Evolutionary conservation across 352 stramenopile species (phyloP), one percentile per base, ranked within the genome.

Genomic region (Peronospora belbahrii): DNA sequence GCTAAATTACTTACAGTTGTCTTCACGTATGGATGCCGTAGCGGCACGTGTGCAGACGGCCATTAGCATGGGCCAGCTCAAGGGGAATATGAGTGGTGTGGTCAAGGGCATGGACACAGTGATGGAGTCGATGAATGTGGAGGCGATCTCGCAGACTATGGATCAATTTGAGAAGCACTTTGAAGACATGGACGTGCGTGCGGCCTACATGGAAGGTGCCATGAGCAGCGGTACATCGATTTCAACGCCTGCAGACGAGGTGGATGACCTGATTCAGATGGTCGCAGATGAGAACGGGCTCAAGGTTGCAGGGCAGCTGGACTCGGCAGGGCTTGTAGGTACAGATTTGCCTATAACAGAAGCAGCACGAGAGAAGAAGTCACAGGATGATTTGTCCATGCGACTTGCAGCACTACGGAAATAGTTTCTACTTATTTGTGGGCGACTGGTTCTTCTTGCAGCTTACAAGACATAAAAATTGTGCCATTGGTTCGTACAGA

Each of bases 161-260:
- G 95, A 99, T 53, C 91, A 98, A 66, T 99, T 99, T 62, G 96
- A 99, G 65, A 82, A 96, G 61, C 95, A 99, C 71, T 99, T 98
- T 75, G 96, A 99, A 61, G 93, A 98, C 69, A 90, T 99, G 69
- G 96, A 99, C 70, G 95, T 99, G 28, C 95, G 96, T 33, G 81
- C 92, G 6, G 92, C 89, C 27, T 99, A 98, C 71, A 98, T 99
- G 96, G 95, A 98, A 50, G 78, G 89, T 41, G 87, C 95, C 42
- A 99, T 99, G 88, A 96, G 88, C 79, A 94, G 84, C 42, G 96
- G 88, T 30, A 98, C 94, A 24, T 91, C 94, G 22, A 88, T 94
- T 43, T 85, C 85, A 13, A 98, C 95, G 25, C 96, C 96, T n/a
- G 91, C 93, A 17, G 93, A 98, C 58, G 88, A 98, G 50, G 95